These are phyloP conservation scores for Barnettozyma sp. DNA, from an alignment of 805 yeast genomes.

Conservation along the genomic window DNA sequence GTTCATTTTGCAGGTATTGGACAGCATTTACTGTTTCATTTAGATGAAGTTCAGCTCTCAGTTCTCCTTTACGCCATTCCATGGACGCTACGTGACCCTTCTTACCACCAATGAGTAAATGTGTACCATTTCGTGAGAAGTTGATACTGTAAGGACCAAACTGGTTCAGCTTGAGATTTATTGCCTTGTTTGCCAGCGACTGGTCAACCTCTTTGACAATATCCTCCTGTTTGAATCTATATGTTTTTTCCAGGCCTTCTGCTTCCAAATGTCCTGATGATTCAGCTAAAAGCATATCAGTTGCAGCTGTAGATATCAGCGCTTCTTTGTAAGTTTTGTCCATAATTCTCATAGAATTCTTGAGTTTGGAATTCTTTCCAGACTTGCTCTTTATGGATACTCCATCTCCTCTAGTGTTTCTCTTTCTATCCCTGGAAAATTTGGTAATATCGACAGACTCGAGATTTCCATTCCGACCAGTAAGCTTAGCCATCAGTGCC, in stretches of 20 bases:
- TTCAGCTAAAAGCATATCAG: conserved; percentile 82
- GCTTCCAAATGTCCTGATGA: conserved; percentile 84
- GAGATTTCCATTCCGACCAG: conserved; percentile 22
- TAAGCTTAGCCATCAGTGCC: conserved; percentile 19
- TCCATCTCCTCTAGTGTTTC: conserved; percentile 9
- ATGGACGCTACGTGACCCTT: conserved; percentile 95
- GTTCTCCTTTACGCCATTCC: conserved; percentile 87
- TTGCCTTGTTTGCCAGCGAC: conserved; percentile 64
- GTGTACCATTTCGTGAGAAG: conserved; percentile 84
- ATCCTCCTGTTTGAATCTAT: conserved; percentile 75
- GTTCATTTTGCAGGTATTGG: conserved; percentile 85
- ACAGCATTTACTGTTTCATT: conserved; percentile 90
- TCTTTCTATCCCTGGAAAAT: conserved; percentile 27
- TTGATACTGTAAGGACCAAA: conserved; percentile 84
- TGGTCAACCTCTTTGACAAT: conserved; percentile 70
- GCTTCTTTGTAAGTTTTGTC: conserved; percentile 75
- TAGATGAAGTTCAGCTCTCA: conserved; percentile 75
- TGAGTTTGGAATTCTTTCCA: conserved; percentile 53
- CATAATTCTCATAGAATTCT: conserved; percentile 56
- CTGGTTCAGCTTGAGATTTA: conserved; percentile 64
- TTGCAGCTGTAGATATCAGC: conserved; percentile 73
- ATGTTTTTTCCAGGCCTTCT: conserved; percentile 91
- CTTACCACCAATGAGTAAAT: conserved; percentile 74
- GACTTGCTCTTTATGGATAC: conserved; percentile 29
- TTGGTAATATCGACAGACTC: conserved; percentile 26